Conservation (phyloP, 306 rosid species). For the Pyrus betulifolia region DNA sequence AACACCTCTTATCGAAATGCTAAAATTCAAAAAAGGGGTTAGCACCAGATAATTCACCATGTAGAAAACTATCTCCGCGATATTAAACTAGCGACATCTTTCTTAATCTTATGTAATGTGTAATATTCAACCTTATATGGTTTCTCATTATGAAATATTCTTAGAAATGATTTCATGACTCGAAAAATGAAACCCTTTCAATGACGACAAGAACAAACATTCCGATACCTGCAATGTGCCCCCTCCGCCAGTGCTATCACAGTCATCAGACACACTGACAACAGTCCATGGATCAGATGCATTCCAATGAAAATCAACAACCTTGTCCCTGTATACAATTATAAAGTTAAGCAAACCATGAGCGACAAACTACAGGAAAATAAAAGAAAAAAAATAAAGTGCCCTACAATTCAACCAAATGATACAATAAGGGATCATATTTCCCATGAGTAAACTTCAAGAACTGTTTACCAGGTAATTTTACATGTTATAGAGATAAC, state of each 20-base stretch:
- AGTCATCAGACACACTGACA: slow-evolving; percentile 96
- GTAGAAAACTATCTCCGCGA: not conserved
- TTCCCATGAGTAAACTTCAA: not conserved
- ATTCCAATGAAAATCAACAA: slow-evolving; percentile 93
- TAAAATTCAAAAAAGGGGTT: not conserved
- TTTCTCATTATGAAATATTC: not conserved
- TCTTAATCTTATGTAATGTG: not conserved
- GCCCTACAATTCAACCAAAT: not conserved
- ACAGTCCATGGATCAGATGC: slow-evolving; percentile 95
- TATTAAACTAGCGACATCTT: not conserved
- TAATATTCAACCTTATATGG: not conserved
- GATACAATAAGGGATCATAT: not conserved
- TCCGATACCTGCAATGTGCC: slow-evolving; percentile 86
- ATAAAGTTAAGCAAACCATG: not conserved
- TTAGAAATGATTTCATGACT: not conserved
- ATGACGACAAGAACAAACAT: not conserved
- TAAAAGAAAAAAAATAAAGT: not conserved
- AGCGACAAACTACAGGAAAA: not conserved
- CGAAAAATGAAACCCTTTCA: not conserved
- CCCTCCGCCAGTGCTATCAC: slow-evolving; percentile 96
- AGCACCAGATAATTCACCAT: not conserved
- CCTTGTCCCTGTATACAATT: slow-evolving; percentile 66
- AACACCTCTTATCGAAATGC: not conserved
- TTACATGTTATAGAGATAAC: not conserved
- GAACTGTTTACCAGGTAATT: not conserved